Conservation (phyloP, 345 rosid genomes). For the Euphorbia pulcherrima region DNA sequence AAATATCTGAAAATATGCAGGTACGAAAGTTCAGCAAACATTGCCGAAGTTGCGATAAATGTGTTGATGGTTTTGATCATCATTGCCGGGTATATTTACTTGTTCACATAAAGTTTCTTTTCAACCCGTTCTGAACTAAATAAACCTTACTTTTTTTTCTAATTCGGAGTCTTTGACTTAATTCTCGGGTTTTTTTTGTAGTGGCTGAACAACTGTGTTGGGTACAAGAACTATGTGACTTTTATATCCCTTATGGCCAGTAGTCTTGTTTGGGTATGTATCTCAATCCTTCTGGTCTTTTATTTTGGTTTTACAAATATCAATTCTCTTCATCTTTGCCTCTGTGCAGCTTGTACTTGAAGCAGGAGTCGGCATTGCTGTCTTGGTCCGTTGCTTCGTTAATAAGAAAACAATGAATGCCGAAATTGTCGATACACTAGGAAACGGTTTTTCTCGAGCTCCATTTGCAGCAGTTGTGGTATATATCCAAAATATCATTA, state of each 20-base stretch:
- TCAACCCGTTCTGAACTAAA: conserved; percentile 11
- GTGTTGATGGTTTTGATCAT: conserved; percentile 97
- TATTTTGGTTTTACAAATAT: not conserved
- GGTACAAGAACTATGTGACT: conserved; percentile 78
- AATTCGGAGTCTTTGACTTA: too few species aligned
- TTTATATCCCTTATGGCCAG: conserved; percentile 82
- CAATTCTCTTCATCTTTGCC: too few species aligned
- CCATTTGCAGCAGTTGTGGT: conserved; percentile 98
- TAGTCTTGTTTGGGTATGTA: conserved; percentile 88
- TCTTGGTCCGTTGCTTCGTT: conserved; percentile 82
- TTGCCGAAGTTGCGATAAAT: conserved; percentile 94
- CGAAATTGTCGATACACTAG: conserved; percentile 88
- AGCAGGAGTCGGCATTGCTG: conserved; percentile 88
- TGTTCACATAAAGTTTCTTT: conserved; percentile 16
- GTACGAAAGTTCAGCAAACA: conserved; percentile 95
- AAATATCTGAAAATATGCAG: conserved; percentile 39
- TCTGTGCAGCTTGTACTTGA: conserved; percentile 66
- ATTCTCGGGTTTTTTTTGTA: conserved; percentile 39
- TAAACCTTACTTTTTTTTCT: not conserved
- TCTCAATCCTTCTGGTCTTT: not conserved
- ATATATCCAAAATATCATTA: conserved; percentile 17
- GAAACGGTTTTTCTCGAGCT: conserved; percentile 93
- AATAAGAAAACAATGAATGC: conserved; percentile 75
- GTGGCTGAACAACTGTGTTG: conserved; percentile 99
- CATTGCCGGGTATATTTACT: conserved; percentile 76